Conservation (phyloP, 2,329 filamentous ascomycete genomes). For the Colletotrichum lini region DNA sequence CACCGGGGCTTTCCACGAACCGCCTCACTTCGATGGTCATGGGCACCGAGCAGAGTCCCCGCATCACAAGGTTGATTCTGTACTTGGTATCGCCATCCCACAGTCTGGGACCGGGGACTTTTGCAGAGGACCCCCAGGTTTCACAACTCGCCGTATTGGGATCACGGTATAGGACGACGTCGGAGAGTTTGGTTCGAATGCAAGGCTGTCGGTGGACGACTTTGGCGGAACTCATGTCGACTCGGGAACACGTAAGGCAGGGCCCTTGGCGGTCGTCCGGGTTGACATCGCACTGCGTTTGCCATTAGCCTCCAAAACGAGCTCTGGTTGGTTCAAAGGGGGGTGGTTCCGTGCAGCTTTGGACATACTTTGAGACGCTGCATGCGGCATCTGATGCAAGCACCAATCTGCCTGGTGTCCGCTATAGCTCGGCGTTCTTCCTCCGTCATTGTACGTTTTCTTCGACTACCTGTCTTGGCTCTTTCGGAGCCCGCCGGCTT, state of each 20-base stretch:
- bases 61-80: constrained; percentile 54
- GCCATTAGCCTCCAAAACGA: neutral
- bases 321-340: neutral
- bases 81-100: constrained; percentile 47
- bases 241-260: constrained; percentile 58
- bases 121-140: constrained; percentile 54
- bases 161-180: constrained; percentile 58
- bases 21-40: constrained; percentile 57
- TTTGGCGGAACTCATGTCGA: constrained; percentile 59
- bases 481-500: neutral
- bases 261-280: constrained; percentile 48
- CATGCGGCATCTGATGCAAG: constrained; percentile 61
- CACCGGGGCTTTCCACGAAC: constrained; percentile 55
- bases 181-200: constrained; percentile 59
- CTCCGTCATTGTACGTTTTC: constrained; percentile 43
- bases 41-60: constrained; percentile 55
- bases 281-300: constrained; percentile 55
- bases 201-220: constrained; percentile 63
- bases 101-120: constrained; percentile 58
- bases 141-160: constrained; percentile 57
- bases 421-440: constrained; percentile 51
- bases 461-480: neutral
- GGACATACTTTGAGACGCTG: constrained; percentile 58
- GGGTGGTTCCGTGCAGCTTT: constrained; percentile 40
- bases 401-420: constrained; percentile 54